Base-by-base conservation (phyloP, 345 rosid species). In the Conringia planisiliqua region DNA sequence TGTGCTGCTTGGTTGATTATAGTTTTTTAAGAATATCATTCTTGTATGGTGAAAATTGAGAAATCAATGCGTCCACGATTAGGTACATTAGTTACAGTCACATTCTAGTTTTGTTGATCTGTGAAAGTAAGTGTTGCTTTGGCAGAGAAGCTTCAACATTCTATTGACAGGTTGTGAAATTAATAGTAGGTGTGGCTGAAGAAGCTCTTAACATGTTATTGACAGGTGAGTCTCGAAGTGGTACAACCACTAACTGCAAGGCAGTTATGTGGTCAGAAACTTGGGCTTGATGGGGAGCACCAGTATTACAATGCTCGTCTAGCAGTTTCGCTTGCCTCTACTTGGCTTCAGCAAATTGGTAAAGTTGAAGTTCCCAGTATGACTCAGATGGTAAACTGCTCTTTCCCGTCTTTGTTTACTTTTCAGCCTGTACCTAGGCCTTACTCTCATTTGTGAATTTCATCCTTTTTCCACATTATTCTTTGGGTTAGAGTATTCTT, bases 251-350 rank as follows among this genome's bases (percentile, higher is more conserved):
- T 95, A 72, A 89, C 90, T 67, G 74, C 71, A 39, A 78, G 75
- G 73, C 85, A 85, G 77, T 78, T 90, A 51, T 87, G 82, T 72
- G 94, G 89, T 63, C 83, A 78, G 74, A 89, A 88, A 77, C 96
- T 95, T 73, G 87, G 89, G 65, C 97, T 95, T 76, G 94, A 85
- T 76, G 98, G 98, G 43, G 98, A 92, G 77, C 99, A 95, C 81
- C 99, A 92, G 63, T 92, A 85, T 77, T 24, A 83, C 36, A 95
- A 95, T 84, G 98, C 99, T 71, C 88, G 97, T 75, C 92, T 92
- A 71, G 98, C 98, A 13, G 73, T 92, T 72, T 87, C 94, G 56
- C 81, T 95, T 43, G 85, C 88, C 66, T 86, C 86, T 61, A 62
- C 85, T 30, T 88, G 99, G 96, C 97, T 95, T 84, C 90, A 84